Base-by-base conservation (phyloP, 1,284 basidiomycete genomes). In the Porodaedalea pini region DNA sequence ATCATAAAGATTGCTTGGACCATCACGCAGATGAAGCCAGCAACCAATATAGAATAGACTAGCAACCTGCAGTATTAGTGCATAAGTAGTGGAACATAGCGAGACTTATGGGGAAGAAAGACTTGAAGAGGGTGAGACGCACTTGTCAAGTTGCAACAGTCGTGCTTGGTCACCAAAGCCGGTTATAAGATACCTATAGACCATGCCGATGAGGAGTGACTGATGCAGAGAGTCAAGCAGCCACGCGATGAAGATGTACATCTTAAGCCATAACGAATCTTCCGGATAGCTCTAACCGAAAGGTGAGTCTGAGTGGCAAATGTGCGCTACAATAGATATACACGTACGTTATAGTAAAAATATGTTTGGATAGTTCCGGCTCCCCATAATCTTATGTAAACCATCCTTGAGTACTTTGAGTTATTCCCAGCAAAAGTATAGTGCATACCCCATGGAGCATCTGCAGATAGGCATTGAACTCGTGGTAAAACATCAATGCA, bases 281-380 rank as follows among this genome's bases (percentile, higher is more conserved):
- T 49, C 54, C 8, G 34, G 13, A 27, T 58, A 58, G 36, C 32
- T 45, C 57, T 58, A 34, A 3, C n/a, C 1, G 23, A 13, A 13
- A 1, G 8, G 17, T 23, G 25, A 10, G 10, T 8, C 32, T n/a
- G n/a, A n/a, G 29, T 25, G n/a, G 19, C 32, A 17, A 32, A 34
- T 3, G 17, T 36, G 13, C 23, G 27, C 21, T 44, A 31, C 19
- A 19, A 23, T 2, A 27, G 21, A 6, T 2, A 11, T 15, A 15
- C 25, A 53, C 58, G 10, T 15, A 60, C 58, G 25, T 45, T 52
- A 19, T 43, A 60, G 31, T 60, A 60, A 32, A 50, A 52, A 23
- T 60, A 60, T 49, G 57, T 25, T 50, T 60, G 58, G 19, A 56
- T 27, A n/a, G 54, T 48, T 15, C 49, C 54, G 13, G 55, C 50